These are phyloP conservation scores for Zygoascus biomembranicola DNA, from an alignment of 805 yeast genomes.

Conservation along the genomic window DNA sequence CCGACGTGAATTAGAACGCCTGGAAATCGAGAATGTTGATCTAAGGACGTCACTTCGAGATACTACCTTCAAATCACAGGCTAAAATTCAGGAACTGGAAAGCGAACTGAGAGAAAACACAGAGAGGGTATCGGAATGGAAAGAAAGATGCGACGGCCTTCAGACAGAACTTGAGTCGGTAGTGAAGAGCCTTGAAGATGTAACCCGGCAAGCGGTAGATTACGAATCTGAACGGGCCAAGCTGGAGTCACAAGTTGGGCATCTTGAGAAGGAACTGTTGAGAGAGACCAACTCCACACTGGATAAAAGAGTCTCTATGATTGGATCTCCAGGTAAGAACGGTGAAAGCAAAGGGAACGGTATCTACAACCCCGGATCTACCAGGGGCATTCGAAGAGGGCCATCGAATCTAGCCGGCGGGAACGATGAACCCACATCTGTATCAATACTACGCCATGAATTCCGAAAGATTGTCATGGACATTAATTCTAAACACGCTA, in stretches of 20 bases:
- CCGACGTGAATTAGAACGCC: conserved; percentile 16
- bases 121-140: conserved; percentile 22
- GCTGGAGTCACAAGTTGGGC: conserved; percentile 22
- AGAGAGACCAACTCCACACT: conserved; percentile 10
- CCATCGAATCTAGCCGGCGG: background rate
- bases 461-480: conserved; percentile 27
- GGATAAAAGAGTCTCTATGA: conserved; percentile 17
- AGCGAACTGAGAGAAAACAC: conserved; percentile 17
- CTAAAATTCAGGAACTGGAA: conserved; percentile 18
- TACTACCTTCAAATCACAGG: conserved; percentile 16
- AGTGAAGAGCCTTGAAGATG: conserved; percentile 28
- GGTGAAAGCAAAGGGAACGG: background rate
- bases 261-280: conserved; percentile 17
- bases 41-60: conserved; percentile 18
- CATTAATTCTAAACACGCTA: conserved; percentile 21
- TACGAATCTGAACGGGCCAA: conserved; percentile 26
- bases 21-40: conserved; percentile 21
- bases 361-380: background rate
- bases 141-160: conserved; percentile 23
- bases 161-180: conserved; percentile 26
- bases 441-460: conserved; percentile 27
- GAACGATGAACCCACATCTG: conserved; percentile 14
- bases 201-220: conserved; percentile 30
- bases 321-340: conserved; percentile 7
- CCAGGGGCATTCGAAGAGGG: background rate